Percentiles rank a stretch among this genome's conserved stretches.
Evolutionary conservation across 306 rosid species (phyloP).

Genomic region (Pyrus communis): DNA sequence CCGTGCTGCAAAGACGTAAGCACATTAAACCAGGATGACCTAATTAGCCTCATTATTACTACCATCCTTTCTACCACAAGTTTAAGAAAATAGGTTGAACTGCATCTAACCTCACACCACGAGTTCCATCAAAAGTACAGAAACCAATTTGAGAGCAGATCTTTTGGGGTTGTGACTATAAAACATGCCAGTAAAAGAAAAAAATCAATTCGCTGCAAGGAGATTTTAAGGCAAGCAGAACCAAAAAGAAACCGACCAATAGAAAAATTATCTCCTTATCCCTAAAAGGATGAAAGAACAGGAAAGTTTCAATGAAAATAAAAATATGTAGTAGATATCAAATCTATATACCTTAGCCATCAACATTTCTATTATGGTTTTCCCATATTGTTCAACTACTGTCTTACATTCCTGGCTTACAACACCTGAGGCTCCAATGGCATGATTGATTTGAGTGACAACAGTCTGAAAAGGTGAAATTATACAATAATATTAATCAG

Average conservation of each 20-base stretch:
- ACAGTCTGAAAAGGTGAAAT: constrained; percentile 31
- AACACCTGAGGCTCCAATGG: constrained; percentile 61
- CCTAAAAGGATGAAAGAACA: neutral
- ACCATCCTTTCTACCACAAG: neutral
- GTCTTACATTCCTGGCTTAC: constrained; percentile 63
- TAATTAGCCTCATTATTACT: neutral
- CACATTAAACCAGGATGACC: neutral
- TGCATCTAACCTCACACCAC: constrained; percentile 48
- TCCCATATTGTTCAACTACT: constrained; percentile 50
- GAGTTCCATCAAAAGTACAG: constrained; percentile 43
- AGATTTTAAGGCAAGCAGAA: neutral
- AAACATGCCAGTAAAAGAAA: constrained; percentile 8
- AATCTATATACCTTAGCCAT: constrained; percentile 32
- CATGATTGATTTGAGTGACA: constrained; percentile 60
- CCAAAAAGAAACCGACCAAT: neutral
- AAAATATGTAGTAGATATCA: neutral
- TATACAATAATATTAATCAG: neutral
- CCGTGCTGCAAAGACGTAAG: constrained; percentile 23
- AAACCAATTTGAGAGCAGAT: constrained; percentile 57
- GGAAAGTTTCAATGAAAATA: neutral
- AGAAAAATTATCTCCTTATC: neutral
- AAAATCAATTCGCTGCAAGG: neutral
- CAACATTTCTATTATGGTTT: constrained; percentile 45
- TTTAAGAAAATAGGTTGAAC: constrained; percentile 8
- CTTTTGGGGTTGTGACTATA: constrained; percentile 41